Evolutionary conservation across 345 rosid genomes (phyloP), one percentile per base, ranked within the genome.

Genomic region (Brassica carinata): DNA sequence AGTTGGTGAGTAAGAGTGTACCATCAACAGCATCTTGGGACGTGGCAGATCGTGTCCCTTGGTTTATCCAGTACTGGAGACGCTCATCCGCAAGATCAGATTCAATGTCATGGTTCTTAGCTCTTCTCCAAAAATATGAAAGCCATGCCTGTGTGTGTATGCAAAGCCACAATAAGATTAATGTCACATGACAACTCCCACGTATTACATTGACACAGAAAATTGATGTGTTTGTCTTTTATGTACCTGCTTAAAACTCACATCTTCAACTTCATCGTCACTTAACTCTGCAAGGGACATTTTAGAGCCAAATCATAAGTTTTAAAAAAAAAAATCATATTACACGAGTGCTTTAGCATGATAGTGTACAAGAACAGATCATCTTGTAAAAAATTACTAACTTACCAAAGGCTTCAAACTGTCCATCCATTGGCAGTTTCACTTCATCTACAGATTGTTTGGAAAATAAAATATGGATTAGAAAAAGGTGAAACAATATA

Each of bases 11-110:
- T 7, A 61, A 65, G 66, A 34, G 57, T 13, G 75, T 88, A 95
- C 99, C 99, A 43, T 93, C 96, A 58, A 95, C 93, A 7, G 94
- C 97, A 17, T 91, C 96, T 11, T 88, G 93, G 5, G 96, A 93
- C 0, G 83, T 81, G 48, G 88, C 79, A 30, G 81, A 80, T 34
- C 83, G 85, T 31, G 73, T 74, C 63, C 86, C 82, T 69, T 87
- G 94, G 77, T 79, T 82, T 67, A 89, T 83, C 96, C 96, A 91
- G 76, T 84, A 88, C 76, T 86, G 85, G 27, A 93, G 74, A 18
- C 94, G 92, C 63, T 96, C 98, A 30, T 93, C 96, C 36, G 92
- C 93, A 0, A 91, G 84, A 59, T 93, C 99, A 23, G 86, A 23
- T 85, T 96, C 97, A 0, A 93, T 66, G 19, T 84, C 91, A 82